These are phyloP conservation scores for Acanthamoeba castellanii DNA, from an alignment of 208 protist genomes.

Conservation along the genomic window DNA sequence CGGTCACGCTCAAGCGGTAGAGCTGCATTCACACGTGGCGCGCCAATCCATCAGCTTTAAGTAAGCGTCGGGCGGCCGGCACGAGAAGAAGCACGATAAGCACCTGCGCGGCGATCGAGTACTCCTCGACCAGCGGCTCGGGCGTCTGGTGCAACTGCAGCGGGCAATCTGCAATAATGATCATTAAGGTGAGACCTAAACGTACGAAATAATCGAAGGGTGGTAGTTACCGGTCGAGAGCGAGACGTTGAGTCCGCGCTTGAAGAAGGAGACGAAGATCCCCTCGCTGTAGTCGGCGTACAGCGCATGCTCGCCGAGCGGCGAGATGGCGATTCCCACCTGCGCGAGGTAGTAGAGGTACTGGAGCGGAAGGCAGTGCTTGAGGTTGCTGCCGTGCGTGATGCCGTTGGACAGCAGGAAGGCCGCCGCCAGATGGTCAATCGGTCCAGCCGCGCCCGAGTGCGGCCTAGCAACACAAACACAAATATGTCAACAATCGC, in stretches of 20 bases:
- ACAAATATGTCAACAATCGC: slow-evolving; percentile 63
- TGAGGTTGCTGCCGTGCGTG: slow-evolving; percentile 97
- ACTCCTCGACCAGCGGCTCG: slow-evolving; percentile 99
- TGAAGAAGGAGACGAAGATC: slow-evolving; percentile 97
- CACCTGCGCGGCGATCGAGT: slow-evolving; percentile 97
- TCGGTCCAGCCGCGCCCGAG: slow-evolving; percentile 94
- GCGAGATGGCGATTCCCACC: slow-evolving; percentile 98
- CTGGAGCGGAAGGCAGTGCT: slow-evolving; percentile 96
- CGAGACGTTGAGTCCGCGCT: slow-evolving; percentile 96
- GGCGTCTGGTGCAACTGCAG: slow-evolving; percentile 97
- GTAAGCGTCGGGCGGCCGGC: background rate
- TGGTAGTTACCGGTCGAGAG: slow-evolving; percentile 93
- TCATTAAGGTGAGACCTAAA: background rate
- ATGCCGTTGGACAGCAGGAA: slow-evolving; percentile 97
- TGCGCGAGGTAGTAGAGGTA: slow-evolving; percentile 94
- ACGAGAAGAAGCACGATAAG: background rate
- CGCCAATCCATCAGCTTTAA: too few relatives aligned
- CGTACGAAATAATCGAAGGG: too few relatives aligned
- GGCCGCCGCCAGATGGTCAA: slow-evolving; percentile 95
- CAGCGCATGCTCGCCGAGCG: slow-evolving; percentile 98
- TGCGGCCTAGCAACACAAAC: slow-evolving; percentile 93
- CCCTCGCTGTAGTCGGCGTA: slow-evolving; percentile 97
- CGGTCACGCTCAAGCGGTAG: slow-evolving; percentile 96
- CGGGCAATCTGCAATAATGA: slow-evolving; percentile 91
- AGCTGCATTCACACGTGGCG: background rate